Conservation (phyloP, 2,329 filamentous ascomycete species). For the Fusarium sp. region DNA sequence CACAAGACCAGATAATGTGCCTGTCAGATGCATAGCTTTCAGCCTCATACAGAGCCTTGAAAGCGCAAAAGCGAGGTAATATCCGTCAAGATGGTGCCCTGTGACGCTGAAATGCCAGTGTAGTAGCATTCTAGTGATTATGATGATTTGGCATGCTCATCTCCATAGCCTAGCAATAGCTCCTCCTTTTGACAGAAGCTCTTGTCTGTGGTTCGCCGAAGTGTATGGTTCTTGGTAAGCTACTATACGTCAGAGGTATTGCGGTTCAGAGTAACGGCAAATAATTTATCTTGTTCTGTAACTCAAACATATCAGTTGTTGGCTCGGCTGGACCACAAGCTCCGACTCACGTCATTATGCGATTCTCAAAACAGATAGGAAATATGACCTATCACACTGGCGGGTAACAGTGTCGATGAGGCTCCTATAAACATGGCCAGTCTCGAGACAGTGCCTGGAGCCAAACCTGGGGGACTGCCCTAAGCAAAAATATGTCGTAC, state of each 20-base stretch:
- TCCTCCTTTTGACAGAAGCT: background rate
- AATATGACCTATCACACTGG: constrained; percentile 3
- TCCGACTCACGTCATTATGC: constrained; percentile 1
- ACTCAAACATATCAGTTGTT: background rate
- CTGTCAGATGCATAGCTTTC: constrained; percentile 2
- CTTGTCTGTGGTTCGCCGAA: background rate
- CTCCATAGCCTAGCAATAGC: background rate
- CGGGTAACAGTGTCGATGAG: constrained; percentile 1
- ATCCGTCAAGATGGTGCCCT: background rate
- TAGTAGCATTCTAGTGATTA: background rate
- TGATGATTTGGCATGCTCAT: background rate
- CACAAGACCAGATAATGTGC: background rate
- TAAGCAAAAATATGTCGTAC: background rate
- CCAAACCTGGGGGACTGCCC: constrained; percentile 1
- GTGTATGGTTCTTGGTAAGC: background rate
- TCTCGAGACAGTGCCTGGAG: background rate
- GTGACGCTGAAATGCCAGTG: background rate
- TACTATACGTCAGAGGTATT: background rate
- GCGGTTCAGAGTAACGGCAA: background rate
- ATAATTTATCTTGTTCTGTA: background rate
- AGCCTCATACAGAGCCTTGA: background rate
- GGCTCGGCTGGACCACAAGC: constrained; percentile 18
- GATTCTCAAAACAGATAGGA: background rate
- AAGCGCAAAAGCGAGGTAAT: constrained; percentile 9
- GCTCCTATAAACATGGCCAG: background rate